These are phyloP conservation scores for Erysimum pusillum DNA, from an alignment of 441 rosid species.

Conservation along the genomic window DNA sequence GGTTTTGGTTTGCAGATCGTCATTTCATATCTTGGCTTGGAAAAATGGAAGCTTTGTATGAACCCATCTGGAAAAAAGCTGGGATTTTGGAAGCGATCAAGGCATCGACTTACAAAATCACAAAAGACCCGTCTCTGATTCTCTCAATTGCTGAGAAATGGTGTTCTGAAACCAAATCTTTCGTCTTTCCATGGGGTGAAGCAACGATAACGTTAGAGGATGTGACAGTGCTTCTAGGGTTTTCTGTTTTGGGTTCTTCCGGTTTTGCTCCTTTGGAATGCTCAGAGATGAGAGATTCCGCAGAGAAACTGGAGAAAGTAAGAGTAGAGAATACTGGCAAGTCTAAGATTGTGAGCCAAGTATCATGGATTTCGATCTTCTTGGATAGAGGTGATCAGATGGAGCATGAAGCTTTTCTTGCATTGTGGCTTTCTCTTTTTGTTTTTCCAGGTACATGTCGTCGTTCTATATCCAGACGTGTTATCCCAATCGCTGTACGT, in stretches of 20 bases:
- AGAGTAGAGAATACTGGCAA: not conserved
- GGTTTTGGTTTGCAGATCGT: constrained; percentile 30
- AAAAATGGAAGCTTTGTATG: constrained; percentile 39
- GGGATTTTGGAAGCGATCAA: constrained; percentile 54
- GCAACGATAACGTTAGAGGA: constrained; percentile 60
- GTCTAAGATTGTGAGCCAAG: not conserved
- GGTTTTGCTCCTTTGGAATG: constrained; percentile 11
- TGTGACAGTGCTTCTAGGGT: constrained; percentile 51
- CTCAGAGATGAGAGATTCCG: constrained; percentile 37
- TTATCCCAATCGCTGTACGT: constrained; percentile 47
- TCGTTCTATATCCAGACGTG: not conserved
- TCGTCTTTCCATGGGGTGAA: constrained; percentile 62
- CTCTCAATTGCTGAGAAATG: constrained; percentile 46
- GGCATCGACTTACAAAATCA: constrained; percentile 44
- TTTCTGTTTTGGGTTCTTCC: constrained; percentile 47
- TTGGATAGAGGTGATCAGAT: constrained; percentile 17
- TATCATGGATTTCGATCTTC: constrained; percentile 54
- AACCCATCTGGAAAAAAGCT: constrained; percentile 48
- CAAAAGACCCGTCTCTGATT: constrained; percentile 39
- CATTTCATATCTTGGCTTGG: constrained; percentile 45
- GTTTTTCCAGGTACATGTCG: constrained; percentile 41
- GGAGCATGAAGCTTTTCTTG: constrained; percentile 62
- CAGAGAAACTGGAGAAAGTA: constrained; percentile 34
- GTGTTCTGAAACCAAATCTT: constrained; percentile 53
- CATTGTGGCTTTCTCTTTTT: constrained; percentile 54